Evolutionary conservation across 2,329 filamentous ascomycete genomes (phyloP), one percentile per base, ranked within the genome.

Genomic region (Fusarium redolens): DNA sequence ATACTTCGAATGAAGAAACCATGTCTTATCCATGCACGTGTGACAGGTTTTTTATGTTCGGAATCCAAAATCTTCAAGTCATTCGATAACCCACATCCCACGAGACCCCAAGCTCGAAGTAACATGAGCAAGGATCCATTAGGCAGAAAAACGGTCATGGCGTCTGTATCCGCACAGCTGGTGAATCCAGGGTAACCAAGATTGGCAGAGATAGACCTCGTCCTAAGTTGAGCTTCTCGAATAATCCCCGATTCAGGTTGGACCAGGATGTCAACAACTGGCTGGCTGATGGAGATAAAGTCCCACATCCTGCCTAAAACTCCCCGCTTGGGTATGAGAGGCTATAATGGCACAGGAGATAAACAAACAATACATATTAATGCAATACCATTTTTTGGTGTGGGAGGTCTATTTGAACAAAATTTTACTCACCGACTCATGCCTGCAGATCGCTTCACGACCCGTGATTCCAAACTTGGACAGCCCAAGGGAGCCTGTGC

Each of bases 11-110:
- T 40, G 40, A 43, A 17, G 38, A 30, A 52, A 33, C 50, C 40
- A 47, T 25, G 58, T 51, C 43, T 30, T 14, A 59, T 50, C 56
- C 33, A 41, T 37, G 40, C 14, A 44, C 14, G 13, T 28, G 22
- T 56, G 38, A 44, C 45, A 62, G 35, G 56, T 50, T 45, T 54
- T 55, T 40, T 30, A 45, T 62, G 25, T 47, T 30, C 30, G n/a
- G 44, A 43, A 28, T 17, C 43, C 64, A 44, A 47, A 37, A 25
- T 41, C 31, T 57, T 35, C 35, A 64, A 58, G 67, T 73, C 70
- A 71, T 69, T 59, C 71, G 58, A 71, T 71, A 73, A 73, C 66
- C 71, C 71, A 73, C 62, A 66, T 59, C 33, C 44, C 57, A 58
- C 54, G 28, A 55, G 22, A 65, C 51, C 28, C 41, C 43, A 63